These are phyloP conservation scores for Panellus pusillus DNA, from an alignment of 768 basidiomycete genomes.

Conservation along the genomic window DNA sequence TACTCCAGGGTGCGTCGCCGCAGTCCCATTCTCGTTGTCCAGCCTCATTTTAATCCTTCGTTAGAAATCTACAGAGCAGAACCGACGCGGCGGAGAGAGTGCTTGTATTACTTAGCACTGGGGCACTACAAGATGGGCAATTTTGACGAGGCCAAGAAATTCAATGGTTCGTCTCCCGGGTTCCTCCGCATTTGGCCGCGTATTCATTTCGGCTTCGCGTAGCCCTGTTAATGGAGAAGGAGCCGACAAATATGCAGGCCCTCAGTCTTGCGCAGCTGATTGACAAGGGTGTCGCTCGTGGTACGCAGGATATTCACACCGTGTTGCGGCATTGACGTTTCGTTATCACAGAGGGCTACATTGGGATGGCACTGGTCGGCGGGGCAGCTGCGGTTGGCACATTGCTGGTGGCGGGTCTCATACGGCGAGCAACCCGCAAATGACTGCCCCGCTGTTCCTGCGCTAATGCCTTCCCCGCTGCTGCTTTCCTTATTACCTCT, in stretches of 20 bases:
- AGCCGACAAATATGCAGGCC: constrained; percentile 92
- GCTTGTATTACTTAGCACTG: constrained; percentile 93
- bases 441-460: constrained; percentile 28
- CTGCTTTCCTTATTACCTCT: constrained; percentile 1
- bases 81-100: constrained; percentile 85
- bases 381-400: constrained; percentile 86
- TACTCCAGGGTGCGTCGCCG: constrained; percentile 74
- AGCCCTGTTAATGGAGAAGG: constrained; percentile 88
- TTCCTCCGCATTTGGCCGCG: background rate
- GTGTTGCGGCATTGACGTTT: background rate
- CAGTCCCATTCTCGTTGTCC: background rate
- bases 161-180: constrained; percentile 73
- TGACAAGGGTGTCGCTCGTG: constrained; percentile 80
- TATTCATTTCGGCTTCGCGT: constrained; percentile 7
- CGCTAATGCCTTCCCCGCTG: constrained; percentile 18
- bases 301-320: constrained; percentile 38
- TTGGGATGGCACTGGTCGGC: constrained; percentile 95
- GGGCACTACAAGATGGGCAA: constrained; percentile 98
- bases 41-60: constrained; percentile 16
- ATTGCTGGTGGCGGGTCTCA: constrained; percentile 67
- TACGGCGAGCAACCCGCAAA: constrained; percentile 78
- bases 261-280: constrained; percentile 84
- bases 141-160: constrained; percentile 87
- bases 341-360: constrained; percentile 79
- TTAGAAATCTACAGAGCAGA: constrained; percentile 91